A percentile compares a stretch with the other conserved stretches of the same genome.
Evolutionary conservation across 768 basidiomycete genomes (phyloP).

Genomic region (Mycena vulgaris): DNA sequence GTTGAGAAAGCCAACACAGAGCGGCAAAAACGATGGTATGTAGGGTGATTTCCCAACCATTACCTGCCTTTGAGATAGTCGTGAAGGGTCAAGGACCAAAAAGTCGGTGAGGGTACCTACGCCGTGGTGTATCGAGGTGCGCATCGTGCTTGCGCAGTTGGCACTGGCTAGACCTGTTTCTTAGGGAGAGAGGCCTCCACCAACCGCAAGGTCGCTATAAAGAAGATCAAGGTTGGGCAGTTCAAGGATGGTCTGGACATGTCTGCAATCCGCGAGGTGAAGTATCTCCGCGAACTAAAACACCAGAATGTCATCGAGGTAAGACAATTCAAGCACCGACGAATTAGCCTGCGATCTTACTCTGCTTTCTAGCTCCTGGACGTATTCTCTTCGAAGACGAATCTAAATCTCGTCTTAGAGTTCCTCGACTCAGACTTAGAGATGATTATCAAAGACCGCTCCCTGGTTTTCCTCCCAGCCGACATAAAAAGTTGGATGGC

Average conservation of each 20-base stretch:
- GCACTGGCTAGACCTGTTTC: constrained; percentile 13
- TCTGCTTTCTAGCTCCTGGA: constrained; percentile 80
- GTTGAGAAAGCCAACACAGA: constrained; percentile 86
- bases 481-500: constrained; percentile 99
- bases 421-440: constrained; percentile 97
- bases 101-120: constrained; percentile 94
- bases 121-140: constrained; percentile 95
- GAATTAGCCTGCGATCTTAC: neutral
- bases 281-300: constrained; percentile 93
- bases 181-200: constrained; percentile 83
- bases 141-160: constrained; percentile 30
- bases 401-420: constrained; percentile 97
- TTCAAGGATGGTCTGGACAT: constrained; percentile 99
- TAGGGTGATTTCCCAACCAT: constrained; percentile 9
- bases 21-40: constrained; percentile 78
- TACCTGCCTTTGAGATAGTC: constrained; percentile 27
- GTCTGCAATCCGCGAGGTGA: constrained; percentile 98
- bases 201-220: constrained; percentile 93
- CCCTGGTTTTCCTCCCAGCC: constrained; percentile 92
- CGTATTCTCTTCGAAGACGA: constrained; percentile 96
- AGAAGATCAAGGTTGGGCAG: constrained; percentile 97
- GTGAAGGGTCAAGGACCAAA: constrained; percentile 82
- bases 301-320: constrained; percentile 98
- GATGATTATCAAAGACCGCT: constrained; percentile 94
- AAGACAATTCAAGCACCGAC: constrained; percentile 34